Evolutionary conservation across 2,329 filamentous ascomycete species (phyloP), one percentile per base, ranked within the genome.

Genomic region (Apiospora kogelbergensis): DNA sequence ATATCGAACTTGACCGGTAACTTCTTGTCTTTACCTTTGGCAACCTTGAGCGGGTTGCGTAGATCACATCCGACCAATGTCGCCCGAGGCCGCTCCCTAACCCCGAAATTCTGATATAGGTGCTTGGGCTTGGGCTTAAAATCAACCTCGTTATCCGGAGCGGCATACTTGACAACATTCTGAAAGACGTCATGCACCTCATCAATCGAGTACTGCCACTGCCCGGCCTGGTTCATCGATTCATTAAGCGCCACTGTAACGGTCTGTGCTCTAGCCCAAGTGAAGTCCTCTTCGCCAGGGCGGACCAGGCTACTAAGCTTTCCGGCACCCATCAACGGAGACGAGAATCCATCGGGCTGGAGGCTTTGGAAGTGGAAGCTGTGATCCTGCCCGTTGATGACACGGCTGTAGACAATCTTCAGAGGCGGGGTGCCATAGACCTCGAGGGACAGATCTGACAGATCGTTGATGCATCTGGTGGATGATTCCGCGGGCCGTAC

Each of bases 321-420:
- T 65, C 86, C 84, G 60, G 89, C 85, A 65, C 87, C 87, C n/a
- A 92, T 81, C 44, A 97, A 83, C 1, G 94, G 94, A 1, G 94
- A 97, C 3, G 88, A 85, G 75, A 95, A 91, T 44, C 93, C 93
- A 65, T 98, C 94, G 0, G 96, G 95, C 74, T 97, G 95, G 60
- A 99, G 89, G 76, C 93, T 97, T 80, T 98, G 95, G 74, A 97
- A 95, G 71, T 95, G 94, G 73, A 95, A 94, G 70, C 93, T 93
- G 74, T 91, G 90, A 72, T 97, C 90, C 72, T 93, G 91, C 71
- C 90, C 89, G 74, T 98, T 97, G 74, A 97, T 90, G 7, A 90
- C 91, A 67, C 94, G 91, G 75, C 93, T 96, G 80, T 99, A 99
- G 74, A 93, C 93, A 74, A 99, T 93, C 78, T 95, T 95, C 72